These are phyloP conservation scores for Marasmius tenuissimus DNA, from an alignment of 1,284 basidiomycete species.

Conservation along the genomic window DNA sequence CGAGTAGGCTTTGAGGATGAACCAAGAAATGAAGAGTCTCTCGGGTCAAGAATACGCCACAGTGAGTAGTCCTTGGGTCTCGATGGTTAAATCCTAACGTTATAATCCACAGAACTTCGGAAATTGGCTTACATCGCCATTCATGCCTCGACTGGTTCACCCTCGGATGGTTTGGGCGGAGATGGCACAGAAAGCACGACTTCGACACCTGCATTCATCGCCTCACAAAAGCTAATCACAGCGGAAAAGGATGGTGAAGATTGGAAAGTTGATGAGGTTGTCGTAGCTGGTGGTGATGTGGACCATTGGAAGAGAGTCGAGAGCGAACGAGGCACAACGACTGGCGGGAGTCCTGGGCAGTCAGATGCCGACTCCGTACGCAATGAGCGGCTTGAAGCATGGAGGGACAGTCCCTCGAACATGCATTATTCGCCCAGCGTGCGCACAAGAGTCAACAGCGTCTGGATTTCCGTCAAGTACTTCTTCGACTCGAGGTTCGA, in stretches of 20 bases:
- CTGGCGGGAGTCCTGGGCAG: conserved; percentile 4
- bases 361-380: conserved; percentile 7
- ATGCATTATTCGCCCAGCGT: conserved; percentile 2
- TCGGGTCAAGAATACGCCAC: background rate
- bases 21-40: background rate
- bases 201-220: conserved; percentile 14
- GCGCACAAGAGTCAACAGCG: background rate
- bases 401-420: background rate
- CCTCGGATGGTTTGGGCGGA: conserved; percentile 14
- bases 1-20: conserved; percentile 9
- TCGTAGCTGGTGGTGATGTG: conserved; percentile 13
- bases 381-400: background rate
- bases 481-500: conserved; percentile 25
- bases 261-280: conserved; percentile 15
- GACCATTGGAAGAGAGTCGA: background rate
- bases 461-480: conserved; percentile 4
- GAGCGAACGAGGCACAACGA: conserved; percentile 9
- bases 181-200: conserved; percentile 15
- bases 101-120: background rate
- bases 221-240: conserved; percentile 7
- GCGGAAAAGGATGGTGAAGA: conserved; percentile 14
- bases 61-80: conserved; percentile 1
- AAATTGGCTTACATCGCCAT: conserved; percentile 5
- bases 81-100: background rate
- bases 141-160: conserved; percentile 14